Evolutionary conservation across 306 rosid genomes (phyloP).

Genomic region (Sesbania bispinosa): DNA sequence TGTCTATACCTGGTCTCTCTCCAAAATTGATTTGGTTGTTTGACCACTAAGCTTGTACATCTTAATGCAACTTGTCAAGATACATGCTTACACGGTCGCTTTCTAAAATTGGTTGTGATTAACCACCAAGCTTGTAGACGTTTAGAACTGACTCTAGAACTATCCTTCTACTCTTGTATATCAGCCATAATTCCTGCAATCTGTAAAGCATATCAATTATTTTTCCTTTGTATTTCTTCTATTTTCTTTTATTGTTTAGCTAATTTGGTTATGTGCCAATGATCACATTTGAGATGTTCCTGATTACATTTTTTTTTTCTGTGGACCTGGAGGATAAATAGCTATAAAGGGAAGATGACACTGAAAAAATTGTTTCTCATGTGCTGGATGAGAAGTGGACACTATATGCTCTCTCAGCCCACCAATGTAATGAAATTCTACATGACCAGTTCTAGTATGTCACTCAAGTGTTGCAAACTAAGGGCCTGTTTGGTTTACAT

Average conservation of each 20-base stretch:
- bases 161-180: slow-evolving; percentile 15
- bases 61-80: slow-evolving; percentile 1
- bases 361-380: background rate
- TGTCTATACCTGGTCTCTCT: background rate
- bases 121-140: slow-evolving; percentile 16
- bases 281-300: background rate
- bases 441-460: too few relatives aligned
- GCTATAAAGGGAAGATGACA: background rate
- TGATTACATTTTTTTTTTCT: background rate
- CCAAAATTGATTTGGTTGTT: slow-evolving; percentile 5
- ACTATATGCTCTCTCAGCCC: background rate
- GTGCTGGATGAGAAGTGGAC: background rate
- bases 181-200: background rate
- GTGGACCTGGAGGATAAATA: background rate
- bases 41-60: slow-evolving; percentile 12
- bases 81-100: background rate
- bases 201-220: background rate
- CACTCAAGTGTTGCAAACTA: too few relatives aligned
- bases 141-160: background rate
- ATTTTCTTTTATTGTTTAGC: background rate
- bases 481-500: too few relatives aligned
- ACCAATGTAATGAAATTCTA: background rate
- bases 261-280: background rate
- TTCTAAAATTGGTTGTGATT: background rate
- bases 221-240: background rate